Base-by-base conservation (phyloP, 352 stramenopile species). In the Plasmopara muralis region DNA sequence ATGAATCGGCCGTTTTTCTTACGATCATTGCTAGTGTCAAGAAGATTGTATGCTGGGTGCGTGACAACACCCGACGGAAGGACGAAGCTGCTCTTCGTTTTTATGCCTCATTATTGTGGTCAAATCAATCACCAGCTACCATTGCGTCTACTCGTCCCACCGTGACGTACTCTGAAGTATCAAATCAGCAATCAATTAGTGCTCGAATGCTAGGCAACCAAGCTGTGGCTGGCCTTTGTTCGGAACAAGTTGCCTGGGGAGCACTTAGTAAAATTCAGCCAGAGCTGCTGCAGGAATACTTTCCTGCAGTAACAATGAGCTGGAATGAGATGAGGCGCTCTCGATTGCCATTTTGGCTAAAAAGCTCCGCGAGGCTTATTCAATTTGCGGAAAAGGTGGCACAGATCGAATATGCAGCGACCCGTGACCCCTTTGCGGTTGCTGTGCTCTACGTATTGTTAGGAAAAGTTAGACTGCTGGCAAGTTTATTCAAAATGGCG, bases 401-500 rank as follows among this genome's bases (percentile, higher is more conserved):
- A 0, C 84, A 95, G 37, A 56, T 62, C 12, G 83, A 94, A 53
- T 95, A 81, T 62, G 74, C 83, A 38, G 57, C 74, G 9, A 80
- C 65, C 5, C 74, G 74, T 10, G 82, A 96, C 43, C 86, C 86
- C 2, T 96, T 96, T 68, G 57, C 66, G 7, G 83, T 94, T 30
- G 77, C 85, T 16, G 45, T 96, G 13, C 87, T 95, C 43, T 96
- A 95, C 45, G 79, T 96, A 5, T 50, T 93, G 9, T 65, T 95
- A 31, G 83, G 77, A 0, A 96, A 96, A 50, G 88, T 67, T 1
- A 86, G 68, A n/a, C 28, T 96, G 10, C 65, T 95, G 13, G 77
- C 74, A 7, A 89, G 68, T 44, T 50, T 96, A 14, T 96, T 96
- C 42, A 89, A 89, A 51, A 81, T 96, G 62, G 69, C 57, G 14